phyloP scores from a whole-genome alignment of 2,329 filamentous ascomycete genomes.

The Arthroderma sp. region DNA sequence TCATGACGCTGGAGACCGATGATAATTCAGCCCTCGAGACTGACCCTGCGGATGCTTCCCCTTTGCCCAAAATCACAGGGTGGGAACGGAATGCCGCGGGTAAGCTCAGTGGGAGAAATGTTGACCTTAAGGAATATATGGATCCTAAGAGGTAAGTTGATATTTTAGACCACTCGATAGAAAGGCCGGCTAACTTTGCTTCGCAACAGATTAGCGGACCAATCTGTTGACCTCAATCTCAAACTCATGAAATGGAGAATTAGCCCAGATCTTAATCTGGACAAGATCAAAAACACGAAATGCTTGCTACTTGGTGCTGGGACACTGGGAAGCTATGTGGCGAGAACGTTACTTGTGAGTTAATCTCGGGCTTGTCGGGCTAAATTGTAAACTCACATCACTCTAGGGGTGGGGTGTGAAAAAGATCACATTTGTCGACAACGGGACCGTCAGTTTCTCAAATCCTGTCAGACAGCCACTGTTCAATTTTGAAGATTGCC shows the following conservation, averaged over 20 bases:
- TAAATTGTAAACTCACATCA: not conserved
- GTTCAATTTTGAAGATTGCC: slow-evolving; percentile 79
- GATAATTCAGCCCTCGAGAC: slow-evolving; percentile 11
- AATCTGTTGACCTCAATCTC: slow-evolving; percentile 88
- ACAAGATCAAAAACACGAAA: slow-evolving; percentile 75
- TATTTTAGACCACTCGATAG: not conserved
- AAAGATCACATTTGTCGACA: slow-evolving; percentile 93
- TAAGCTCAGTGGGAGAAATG: slow-evolving; percentile 64
- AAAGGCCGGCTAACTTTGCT: not conserved
- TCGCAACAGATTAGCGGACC: slow-evolving; percentile 55
- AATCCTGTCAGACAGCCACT: slow-evolving; percentile 92
- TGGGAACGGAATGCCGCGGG: slow-evolving; percentile 78
- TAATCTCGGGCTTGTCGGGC: not conserved
- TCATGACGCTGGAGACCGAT: slow-evolving; percentile 49
- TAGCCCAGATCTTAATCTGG: slow-evolving; percentile 73
- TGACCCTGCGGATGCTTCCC: slow-evolving; percentile 7
- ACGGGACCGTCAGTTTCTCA: slow-evolving; percentile 83
- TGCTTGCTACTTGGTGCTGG: slow-evolving; percentile 86
- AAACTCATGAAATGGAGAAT: slow-evolving; percentile 99
- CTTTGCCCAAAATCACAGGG: slow-evolving; percentile 79
- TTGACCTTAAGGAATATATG: slow-evolving; percentile 84
- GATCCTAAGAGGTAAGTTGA: slow-evolving; percentile 53
- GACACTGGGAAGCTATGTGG: slow-evolving; percentile 87
- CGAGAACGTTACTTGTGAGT: slow-evolving; percentile 61
- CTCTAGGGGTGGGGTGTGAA: slow-evolving; percentile 72